Base-by-base conservation (phyloP, 1,284 basidiomycete species). In the Leccinum subrobustum region DNA sequence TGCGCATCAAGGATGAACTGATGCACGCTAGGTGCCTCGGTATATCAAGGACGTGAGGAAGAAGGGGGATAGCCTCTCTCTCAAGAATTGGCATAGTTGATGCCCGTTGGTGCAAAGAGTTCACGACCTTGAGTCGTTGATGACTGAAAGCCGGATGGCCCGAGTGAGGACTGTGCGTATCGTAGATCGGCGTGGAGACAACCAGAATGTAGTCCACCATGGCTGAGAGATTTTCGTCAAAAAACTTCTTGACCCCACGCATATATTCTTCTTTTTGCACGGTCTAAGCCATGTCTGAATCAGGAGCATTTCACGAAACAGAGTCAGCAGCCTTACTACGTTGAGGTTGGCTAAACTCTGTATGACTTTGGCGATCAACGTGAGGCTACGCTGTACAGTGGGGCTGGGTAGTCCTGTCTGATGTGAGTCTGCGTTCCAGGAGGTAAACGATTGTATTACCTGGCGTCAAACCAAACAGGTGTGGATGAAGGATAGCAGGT, bases 341-440 rank as follows among this genome's bases (percentile, higher is more conserved):
- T 90, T 92, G 47, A 93, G 75, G 68, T 93, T 93, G 2, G 91
- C 91, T 27, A 93, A 76, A 68, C 87, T 91, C 73, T 92, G 91
- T 31, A 93, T 81, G 33, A 89, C 88, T 72, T 91, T 92, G 2
- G 90, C 91, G 58, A 93, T 86, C 62, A 90, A 70, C 1, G 88
- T 93, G 57, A 93, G 77, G 70, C 86, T 92, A 47, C 90, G 83
- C 68, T 89, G 86, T 8, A 92, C 84, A 8, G 83, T 77, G 25
- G 78, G 70, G 58, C 81, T 81, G 3, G 88, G 88, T 59, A 91
- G 78, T 37, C 91, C 90, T 91, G 57, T 16, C 6, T 52, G 52
- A 52, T 29, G 48, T 67, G 27, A 70, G 58, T 62, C 55, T 44
- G 18, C 23, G 18, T 35, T 27, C 55, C 12, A 23, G 18, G 20